phyloP scores from a whole-genome alignment of 2,329 filamentous ascomycete species.

The Pestalotiopsis sp. region DNA sequence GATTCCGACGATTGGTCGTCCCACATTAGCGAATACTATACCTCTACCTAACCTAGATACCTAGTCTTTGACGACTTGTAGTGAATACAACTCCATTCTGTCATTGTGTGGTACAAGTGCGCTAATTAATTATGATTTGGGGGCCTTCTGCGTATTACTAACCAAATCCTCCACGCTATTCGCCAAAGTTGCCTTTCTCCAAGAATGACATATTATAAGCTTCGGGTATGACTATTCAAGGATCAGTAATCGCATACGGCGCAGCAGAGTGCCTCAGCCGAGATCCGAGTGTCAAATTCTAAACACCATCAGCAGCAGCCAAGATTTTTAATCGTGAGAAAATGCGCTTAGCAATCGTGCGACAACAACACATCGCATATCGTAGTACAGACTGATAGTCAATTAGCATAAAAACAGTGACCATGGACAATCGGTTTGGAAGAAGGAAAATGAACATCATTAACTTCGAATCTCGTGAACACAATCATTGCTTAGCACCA shows the following conservation, averaged over 20 bases:
- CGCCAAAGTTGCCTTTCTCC: not conserved
- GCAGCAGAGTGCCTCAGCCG: not conserved
- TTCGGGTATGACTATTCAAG: not conserved
- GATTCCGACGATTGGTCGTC: conserved; percentile 22
- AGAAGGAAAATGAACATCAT: not conserved
- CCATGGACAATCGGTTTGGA: not conserved
- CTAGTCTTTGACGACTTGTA: not conserved
- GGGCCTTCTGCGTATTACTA: not conserved
- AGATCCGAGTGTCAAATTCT: not conserved
- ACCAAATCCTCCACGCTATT: not conserved
- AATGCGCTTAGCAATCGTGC: not conserved
- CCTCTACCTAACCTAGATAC: not conserved
- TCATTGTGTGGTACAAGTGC: not conserved
- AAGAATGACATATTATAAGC: not conserved
- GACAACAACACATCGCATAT: not conserved
- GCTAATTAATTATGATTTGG: not conserved
- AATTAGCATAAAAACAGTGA: not conserved
- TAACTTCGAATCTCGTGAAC: not conserved
- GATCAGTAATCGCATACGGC: not conserved
- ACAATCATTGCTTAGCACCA: not conserved
- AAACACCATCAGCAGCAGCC: not conserved
- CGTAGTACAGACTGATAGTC: not conserved
- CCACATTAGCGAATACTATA: not conserved
- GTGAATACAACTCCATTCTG: not conserved
- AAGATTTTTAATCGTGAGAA: not conserved